These are phyloP conservation scores for Neopestalotiopsis sp. DNA, from an alignment of 2,329 filamentous ascomycete genomes.

Conservation along the genomic window DNA sequence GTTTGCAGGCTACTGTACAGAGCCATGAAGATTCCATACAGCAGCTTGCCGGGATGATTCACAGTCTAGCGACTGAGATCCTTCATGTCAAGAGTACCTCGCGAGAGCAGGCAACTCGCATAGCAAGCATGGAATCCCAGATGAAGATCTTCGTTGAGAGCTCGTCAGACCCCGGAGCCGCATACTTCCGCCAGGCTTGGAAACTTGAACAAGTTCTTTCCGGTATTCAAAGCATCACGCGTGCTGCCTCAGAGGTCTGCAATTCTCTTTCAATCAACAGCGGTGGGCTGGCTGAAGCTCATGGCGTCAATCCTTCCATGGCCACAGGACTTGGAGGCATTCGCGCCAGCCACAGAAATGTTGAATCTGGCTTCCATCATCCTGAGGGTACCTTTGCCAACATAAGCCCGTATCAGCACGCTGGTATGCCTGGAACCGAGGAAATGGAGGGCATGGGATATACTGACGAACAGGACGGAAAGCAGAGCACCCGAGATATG, in stretches of 20 bases:
- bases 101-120: conserved; percentile 12
- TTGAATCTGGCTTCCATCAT: neutral
- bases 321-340: neutral
- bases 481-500: no score
- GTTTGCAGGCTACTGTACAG: conserved; percentile 10
- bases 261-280: neutral
- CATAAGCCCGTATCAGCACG: neutral
- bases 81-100: conserved; percentile 11
- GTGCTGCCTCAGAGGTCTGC: conserved; percentile 14
- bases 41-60: conserved; percentile 5
- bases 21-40: neutral
- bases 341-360: neutral
- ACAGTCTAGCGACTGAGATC: conserved; percentile 18
- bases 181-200: conserved; percentile 1
- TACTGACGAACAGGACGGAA: no score
- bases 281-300: neutral
- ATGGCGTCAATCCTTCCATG: neutral
- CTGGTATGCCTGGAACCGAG: neutral
- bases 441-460: no score
- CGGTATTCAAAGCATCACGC: conserved; percentile 12
- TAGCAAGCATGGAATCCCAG: conserved; percentile 10
- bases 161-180: conserved; percentile 3
- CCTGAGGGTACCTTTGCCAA: neutral
- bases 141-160: conserved; percentile 14
- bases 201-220: conserved; percentile 7